Base-by-base conservation (phyloP, 805 yeast genomes). In the Candida palmyrensis region DNA sequence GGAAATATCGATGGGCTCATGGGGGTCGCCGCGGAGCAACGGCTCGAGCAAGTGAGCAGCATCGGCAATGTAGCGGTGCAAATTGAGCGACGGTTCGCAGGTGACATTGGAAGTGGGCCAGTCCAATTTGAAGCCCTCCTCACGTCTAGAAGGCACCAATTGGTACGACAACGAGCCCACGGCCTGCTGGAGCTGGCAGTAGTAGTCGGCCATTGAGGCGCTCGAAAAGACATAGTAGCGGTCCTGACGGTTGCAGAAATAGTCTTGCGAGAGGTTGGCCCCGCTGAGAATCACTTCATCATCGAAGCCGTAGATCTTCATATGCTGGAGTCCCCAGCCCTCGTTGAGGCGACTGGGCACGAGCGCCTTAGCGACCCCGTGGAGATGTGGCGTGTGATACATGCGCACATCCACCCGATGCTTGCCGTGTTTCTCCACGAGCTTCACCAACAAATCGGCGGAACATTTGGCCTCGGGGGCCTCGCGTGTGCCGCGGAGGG, bases 251-350 rank as follows among this genome's bases (percentile, higher is more conserved):
- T 90, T 82, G 3, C 95, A 84, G 59, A 92, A 92, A 57, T 92
- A 92, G 59, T 92, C 98, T 23, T 74, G 66, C 0, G 96, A 86
- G 30, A 92, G 66, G 50, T 92, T 92, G 2, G 98, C 98, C 5
- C 97, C 98, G 12, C 84, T 75, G 20, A 92, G 67, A 13, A 92
- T 73, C 26, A 92, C 77, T 51, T 89, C 96, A 48, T 87, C 77
- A 55, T 92, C 98, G 48, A 89, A 79, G 2, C 98, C 98, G 55
- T 92, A 92, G 18, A 92, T 71, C 55, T 92, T 92, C 97, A 92
- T 92, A 53, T 92, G 98, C 56, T 92, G 98, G 32, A 92, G 69
- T 0, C 98, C 98, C 61, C 72, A 75, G 3, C 94, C 89, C 60
- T 92, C 98, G 56, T 89, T 88, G 42, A 90, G 68, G 41, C 98